Evolutionary conservation across 176 grass and related monocot species (phyloP).

Genomic region (Carex myosuroides): DNA sequence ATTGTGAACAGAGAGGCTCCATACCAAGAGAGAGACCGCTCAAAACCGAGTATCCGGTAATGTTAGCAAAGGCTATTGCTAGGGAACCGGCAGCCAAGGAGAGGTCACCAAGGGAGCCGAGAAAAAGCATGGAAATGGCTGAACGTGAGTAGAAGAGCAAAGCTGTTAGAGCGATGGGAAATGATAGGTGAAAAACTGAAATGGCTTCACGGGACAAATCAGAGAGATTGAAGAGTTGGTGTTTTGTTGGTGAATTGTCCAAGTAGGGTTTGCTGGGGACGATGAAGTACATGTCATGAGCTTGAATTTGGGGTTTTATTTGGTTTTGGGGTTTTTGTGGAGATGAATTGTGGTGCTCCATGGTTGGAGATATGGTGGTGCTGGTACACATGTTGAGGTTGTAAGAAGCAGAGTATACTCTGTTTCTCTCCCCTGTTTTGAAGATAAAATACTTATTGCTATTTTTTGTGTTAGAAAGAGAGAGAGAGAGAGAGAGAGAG

Average conservation of each 20-base stretch:
- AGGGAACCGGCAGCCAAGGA: constrained; percentile 77
- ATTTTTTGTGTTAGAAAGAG: not conserved
- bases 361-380: constrained; percentile 18
- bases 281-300: constrained; percentile 29
- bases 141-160: constrained; percentile 83
- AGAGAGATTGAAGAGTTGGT: not conserved
- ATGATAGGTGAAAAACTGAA: constrained; percentile 58
- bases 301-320: not conserved
- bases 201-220: constrained; percentile 42
- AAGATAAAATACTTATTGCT: not conserved
- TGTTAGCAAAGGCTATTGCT: constrained; percentile 86
- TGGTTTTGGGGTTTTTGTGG: constrained; percentile 14
- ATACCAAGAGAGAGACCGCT: constrained; percentile 86
- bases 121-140: constrained; percentile 76
- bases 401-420: not conserved
- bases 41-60: constrained; percentile 89
- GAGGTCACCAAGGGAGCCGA: constrained; percentile 84
- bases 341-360: not conserved
- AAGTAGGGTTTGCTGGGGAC: constrained; percentile 12
- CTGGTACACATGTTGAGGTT: constrained; percentile 45
- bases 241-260: not conserved
- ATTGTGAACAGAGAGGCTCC: constrained; percentile 92
- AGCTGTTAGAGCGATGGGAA: constrained; percentile 72
- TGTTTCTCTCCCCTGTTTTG: not conserved
- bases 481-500: not conserved